Base-by-base conservation (phyloP, 2,329 filamentous ascomycete species). In the Paecilomyces niveus region DNA sequence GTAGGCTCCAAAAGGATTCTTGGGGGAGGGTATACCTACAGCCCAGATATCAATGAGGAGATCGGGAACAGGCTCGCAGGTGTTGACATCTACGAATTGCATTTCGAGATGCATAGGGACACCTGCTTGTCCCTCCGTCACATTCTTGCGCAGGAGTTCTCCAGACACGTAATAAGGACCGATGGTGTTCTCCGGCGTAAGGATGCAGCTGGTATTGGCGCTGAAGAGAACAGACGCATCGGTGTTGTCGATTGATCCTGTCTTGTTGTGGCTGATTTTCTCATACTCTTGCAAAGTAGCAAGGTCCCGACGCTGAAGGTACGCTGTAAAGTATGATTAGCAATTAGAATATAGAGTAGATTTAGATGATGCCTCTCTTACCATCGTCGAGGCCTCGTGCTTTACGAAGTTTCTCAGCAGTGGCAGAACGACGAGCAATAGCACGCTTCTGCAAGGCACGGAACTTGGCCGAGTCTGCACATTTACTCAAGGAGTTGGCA, bases 141-240 rank as follows among this genome's bases (percentile, higher is more conserved):
- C 65, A 55, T 80, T 67, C 53, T 72, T 66, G 9, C 77, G 74
- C 57, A 78, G 70, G 5, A 74, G 67, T 60, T 79, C 77, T 45
- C 76, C 76, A 57, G 69, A 72, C 45, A 78, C 76, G 61, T 76
- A 79, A 67, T 79, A 80, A 0, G 77, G 77, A 0, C 78, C 77
- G 53, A 76, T 74, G 9, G 75, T 76, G 59, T 76, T 67, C 33
- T 77, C 76, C 0, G 77, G 77, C 0, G 76, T 69, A 55, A 79
- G 63, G 45, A 77, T 72, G 58, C 75, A 78, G 64, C 72, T 75
- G 9, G 74, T 77, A 64, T 79, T 78, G 32, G 74, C 72, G 6
- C 68, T 70, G 55, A 78, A 78, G 57, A 78, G 62, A 7, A 58
- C 58, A 10, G 64, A 63, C 15, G 72, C 68, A 24, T 67, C 68